phyloP scores from a whole-genome alignment of 805 yeast species.

The Ogataea polymorpha region DNA sequence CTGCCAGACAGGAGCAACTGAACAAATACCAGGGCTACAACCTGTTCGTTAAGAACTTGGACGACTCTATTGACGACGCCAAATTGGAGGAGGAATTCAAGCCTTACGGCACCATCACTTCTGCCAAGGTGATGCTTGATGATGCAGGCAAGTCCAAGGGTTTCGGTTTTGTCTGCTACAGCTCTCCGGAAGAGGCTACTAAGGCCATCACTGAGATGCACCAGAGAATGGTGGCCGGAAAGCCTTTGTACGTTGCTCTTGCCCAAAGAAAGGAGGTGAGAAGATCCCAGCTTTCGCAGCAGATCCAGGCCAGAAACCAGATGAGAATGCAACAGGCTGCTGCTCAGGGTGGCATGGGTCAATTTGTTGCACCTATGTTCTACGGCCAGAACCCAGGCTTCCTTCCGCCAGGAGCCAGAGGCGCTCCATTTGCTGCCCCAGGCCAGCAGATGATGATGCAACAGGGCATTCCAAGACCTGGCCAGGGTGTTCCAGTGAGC shows the following conservation, averaged over 20 bases:
- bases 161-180: slow-evolving; percentile 97
- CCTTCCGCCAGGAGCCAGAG: slow-evolving; percentile 70
- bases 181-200: slow-evolving; percentile 97
- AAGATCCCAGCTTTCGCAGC: slow-evolving; percentile 95
- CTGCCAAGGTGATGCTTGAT: slow-evolving; percentile 94
- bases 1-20: slow-evolving; percentile 84
- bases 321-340: slow-evolving; percentile 97
- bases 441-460: slow-evolving; percentile 75
- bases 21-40: slow-evolving; percentile 97
- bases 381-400: slow-evolving; percentile 83
- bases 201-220: slow-evolving; percentile 98
- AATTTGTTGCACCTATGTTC: slow-evolving; percentile 83
- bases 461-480: slow-evolving; percentile 64
- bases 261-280: slow-evolving; percentile 99
- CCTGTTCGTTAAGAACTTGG: slow-evolving; percentile 94
- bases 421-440: slow-evolving; percentile 73
- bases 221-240: slow-evolving; percentile 90
- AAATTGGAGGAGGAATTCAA: slow-evolving; percentile 87
- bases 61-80: slow-evolving; percentile 89
- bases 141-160: slow-evolving; percentile 95
- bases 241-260: slow-evolving; percentile 96
- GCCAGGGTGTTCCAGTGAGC: slow-evolving; percentile 50
- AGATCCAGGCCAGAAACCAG: slow-evolving; percentile 96
- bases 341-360: slow-evolving; percentile 82
- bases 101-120: slow-evolving; percentile 91